A percentile compares a stretch with the other conserved stretches of the same genome.
These are phyloP conservation scores for Cryptosporidium xiaoi DNA, from an alignment of 169 alveolate genomes.

Conservation along the genomic window DNA sequence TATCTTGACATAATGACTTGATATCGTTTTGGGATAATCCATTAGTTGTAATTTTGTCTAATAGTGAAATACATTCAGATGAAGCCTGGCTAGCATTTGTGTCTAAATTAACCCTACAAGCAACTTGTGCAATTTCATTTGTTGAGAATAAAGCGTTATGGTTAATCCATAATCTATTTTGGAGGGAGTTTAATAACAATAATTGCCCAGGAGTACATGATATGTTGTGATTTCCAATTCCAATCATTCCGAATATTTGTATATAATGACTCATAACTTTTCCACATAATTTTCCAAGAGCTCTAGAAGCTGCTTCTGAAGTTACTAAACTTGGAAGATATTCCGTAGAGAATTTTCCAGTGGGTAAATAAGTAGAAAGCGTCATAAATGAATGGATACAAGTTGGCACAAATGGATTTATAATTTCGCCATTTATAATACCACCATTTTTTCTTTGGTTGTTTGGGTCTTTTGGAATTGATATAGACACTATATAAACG, in stretches of 20 bases:
- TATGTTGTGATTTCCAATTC: conserved; percentile 43
- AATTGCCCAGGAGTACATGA: conserved; percentile 49
- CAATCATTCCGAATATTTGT: conserved; percentile 57
- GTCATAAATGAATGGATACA: conserved; percentile 59
- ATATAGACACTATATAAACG: conserved; percentile 26
- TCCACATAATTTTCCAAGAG: conserved; percentile 56
- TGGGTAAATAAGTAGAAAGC: conserved; percentile 30
- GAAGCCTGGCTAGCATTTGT: conserved; percentile 36
- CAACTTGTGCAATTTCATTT: conserved; percentile 57
- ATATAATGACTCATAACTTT: conserved; percentile 39
- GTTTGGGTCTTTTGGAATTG: conserved; percentile 16
- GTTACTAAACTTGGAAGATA: conserved; percentile 34
- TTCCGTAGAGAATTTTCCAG: conserved; percentile 6
- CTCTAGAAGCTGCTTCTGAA: conserved; percentile 56
- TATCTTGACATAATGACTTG: conserved; percentile 26
- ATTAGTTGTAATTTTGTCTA: conserved; percentile 2
- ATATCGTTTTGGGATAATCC: conserved; percentile 20
- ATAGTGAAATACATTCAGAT: conserved; percentile 33
- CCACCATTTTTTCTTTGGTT: conserved; percentile 26
- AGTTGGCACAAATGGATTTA: conserved; percentile 58
- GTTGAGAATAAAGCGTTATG: conserved; percentile 43
- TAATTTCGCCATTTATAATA: conserved; percentile 22
- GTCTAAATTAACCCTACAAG: conserved; percentile 53
- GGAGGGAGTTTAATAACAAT: conserved; percentile 55
- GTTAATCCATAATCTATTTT: conserved; percentile 21